A percentile compares a stretch with the other conserved stretches of the same genome.
These are phyloP conservation scores for Erucastrum elatum DNA, from an alignment of 345 rosid species.

Conservation along the genomic window DNA sequence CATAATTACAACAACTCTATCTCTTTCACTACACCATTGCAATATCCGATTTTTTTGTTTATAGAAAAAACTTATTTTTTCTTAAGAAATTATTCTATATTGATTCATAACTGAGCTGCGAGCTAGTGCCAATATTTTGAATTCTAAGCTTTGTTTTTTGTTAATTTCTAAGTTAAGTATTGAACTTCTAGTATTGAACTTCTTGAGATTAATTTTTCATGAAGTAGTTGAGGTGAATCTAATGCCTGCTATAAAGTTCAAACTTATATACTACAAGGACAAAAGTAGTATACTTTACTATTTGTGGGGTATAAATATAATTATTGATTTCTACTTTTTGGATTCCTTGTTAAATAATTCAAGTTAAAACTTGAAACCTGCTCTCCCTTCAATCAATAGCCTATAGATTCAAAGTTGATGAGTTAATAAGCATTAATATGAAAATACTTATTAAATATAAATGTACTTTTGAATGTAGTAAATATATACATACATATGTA, in stretches of 20 bases:
- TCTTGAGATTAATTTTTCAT: background rate
- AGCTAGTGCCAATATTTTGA: background rate
- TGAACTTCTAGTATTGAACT: background rate
- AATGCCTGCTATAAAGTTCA: slow-evolving; percentile 38
- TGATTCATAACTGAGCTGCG: background rate
- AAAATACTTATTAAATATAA: background rate
- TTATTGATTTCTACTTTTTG: slow-evolving; percentile 39
- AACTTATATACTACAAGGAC: slow-evolving; percentile 20
- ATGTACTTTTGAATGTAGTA: slow-evolving; percentile 4
- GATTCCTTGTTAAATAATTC: slow-evolving; percentile 15
- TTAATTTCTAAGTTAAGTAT: background rate
- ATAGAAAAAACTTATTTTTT: slow-evolving; percentile 2
- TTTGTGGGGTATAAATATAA: slow-evolving; percentile 41
- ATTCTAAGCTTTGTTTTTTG: background rate
- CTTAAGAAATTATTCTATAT: background rate
- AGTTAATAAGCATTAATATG: background rate
- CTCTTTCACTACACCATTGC: background rate
- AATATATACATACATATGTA: background rate
- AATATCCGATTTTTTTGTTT: background rate
- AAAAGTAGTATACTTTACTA: slow-evolving; percentile 37
- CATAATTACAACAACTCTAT: slow-evolving; percentile 19
- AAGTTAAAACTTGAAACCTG: background rate
- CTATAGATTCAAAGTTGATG: slow-evolving; percentile 12
- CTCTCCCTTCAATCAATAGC: slow-evolving; percentile 19
- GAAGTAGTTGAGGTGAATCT: slow-evolving; percentile 37